Evolutionary conservation across 1,139 yeast genomes (phyloP).

Genomic region (Suhomyces ambrosiae): DNA sequence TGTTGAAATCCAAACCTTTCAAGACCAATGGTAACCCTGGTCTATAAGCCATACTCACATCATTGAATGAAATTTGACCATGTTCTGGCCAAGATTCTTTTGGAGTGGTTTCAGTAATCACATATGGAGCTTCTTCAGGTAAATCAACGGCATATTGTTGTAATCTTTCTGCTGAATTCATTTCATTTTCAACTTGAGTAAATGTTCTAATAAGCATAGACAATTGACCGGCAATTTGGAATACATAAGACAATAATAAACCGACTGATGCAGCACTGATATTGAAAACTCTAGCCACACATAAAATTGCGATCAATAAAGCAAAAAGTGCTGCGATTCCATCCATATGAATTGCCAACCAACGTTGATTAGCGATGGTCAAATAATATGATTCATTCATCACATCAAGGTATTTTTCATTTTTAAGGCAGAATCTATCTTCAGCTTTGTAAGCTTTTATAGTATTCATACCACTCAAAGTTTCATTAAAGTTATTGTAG

Average conservation of each 20-base stretch:
- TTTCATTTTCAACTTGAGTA: constrained; percentile 76
- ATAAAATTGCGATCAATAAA: constrained; percentile 55
- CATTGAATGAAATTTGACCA: constrained; percentile 55
- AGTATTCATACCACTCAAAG: constrained; percentile 69
- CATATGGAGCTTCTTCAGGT: constrained; percentile 45
- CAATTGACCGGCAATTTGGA: constrained; percentile 51
- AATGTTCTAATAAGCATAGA: constrained; percentile 52
- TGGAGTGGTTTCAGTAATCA: constrained; percentile 53
- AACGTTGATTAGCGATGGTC: constrained; percentile 71
- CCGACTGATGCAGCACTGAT: constrained; percentile 72
- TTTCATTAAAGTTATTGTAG: constrained; percentile 76
- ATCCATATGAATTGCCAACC: constrained; percentile 72
- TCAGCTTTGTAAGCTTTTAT: constrained; percentile 63
- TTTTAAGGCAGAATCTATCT: constrained; percentile 51
- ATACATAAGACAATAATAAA: constrained; percentile 62
- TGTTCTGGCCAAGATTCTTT: constrained; percentile 45
- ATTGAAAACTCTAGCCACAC: constrained; percentile 63
- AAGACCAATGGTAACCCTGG: constrained; percentile 75
- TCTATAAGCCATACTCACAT: constrained; percentile 70
- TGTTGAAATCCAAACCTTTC: constrained; percentile 49
- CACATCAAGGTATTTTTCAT: constrained; percentile 53
- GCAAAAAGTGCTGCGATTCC: constrained; percentile 39
- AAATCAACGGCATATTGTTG: constrained; percentile 60
- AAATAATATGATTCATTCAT: constrained; percentile 75
- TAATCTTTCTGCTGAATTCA: constrained; percentile 86